Evolutionary conservation across 192 early-diverging fungal genomes (phyloP).

Genomic region (Mortierella alpina): DNA sequence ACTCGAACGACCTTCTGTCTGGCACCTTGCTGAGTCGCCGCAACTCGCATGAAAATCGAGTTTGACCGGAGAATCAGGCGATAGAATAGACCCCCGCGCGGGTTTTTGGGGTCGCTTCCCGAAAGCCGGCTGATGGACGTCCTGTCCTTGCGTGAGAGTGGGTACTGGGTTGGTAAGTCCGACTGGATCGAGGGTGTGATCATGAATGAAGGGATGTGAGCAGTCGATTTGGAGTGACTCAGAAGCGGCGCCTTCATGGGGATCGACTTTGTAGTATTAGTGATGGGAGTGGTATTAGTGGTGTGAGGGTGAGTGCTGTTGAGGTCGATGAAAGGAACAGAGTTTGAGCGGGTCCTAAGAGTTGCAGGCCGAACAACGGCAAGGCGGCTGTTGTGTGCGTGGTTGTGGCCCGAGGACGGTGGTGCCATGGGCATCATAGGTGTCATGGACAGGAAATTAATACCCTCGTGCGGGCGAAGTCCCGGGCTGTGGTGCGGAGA

Average conservation of each 20-base stretch:
- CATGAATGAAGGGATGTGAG: constrained; percentile 50
- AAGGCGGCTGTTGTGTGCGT: not conserved
- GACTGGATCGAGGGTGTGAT: constrained; percentile 48
- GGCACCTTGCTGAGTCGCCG: constrained; percentile 16
- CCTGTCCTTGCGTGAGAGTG: constrained; percentile 38
- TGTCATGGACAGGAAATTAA: constrained; percentile 50
- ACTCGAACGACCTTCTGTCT: constrained; percentile 43
- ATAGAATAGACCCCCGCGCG: constrained; percentile 26
- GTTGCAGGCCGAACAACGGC: constrained; percentile 11
- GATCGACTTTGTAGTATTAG: constrained; percentile 11
- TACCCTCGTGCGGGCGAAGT: constrained; percentile 48
- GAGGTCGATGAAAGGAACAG: constrained; percentile 40
- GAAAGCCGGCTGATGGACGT: constrained; percentile 20
- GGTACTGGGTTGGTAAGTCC: constrained; percentile 44
- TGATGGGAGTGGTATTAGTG: not conserved
- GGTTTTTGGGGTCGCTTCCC: constrained; percentile 13
- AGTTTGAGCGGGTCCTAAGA: constrained; percentile 40
- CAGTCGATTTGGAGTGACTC: constrained; percentile 42
- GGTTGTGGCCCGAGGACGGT: constrained; percentile 27
- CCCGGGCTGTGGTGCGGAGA: constrained; percentile 43
- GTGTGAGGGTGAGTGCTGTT: constrained; percentile 10
- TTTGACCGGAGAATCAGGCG: constrained; percentile 43
- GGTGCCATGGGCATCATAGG: constrained; percentile 51
- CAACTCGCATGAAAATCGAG: constrained; percentile 46
- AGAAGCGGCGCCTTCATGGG: constrained; percentile 33